Base-by-base conservation (phyloP, 2,329 filamentous ascomycete species). In the Huntiella abstrusa region DNA sequence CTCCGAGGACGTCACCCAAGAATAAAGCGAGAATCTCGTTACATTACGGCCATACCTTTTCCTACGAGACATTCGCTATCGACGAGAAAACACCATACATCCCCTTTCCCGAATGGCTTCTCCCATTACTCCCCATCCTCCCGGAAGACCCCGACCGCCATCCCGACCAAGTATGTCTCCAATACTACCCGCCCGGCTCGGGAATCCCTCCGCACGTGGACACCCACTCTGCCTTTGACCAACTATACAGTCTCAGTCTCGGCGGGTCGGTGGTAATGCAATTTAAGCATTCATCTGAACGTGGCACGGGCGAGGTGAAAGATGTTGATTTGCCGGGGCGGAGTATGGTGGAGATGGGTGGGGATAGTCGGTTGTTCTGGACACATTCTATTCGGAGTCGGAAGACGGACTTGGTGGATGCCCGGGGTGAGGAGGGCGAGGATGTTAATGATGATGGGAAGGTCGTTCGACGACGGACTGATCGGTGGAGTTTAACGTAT, bases 121-220 rank as follows among this genome's bases (percentile, higher is more conserved):
- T 56, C 3, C 66, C 68, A 1, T 57, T 73, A 1, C 59, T 73
- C 3, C 65, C 70, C 0, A 57, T 54, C 2, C 22, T 28, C 22
- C 22, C 22, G 6, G 57, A 61, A 0, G 15, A 17, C 37, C 68
- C 70, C 48, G 51, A 51, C 1, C 60, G 65, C 0, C 61, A 60
- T 0, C 70, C 70, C 0, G 70, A 74, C 44, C 73, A 76, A 54
- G 70, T 76, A 52, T 75, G 71, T 52, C 58, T 75, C 12, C 72
- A 76, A 57, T 67, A 74, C 54, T 77, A 77, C 54, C 68, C 73
- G 0, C 72, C 72, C 0, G 73, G 73, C 4, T 61, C 67, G 0
- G 73, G 73, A 1, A 77, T 77, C 52, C 73, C 73, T 7, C 73
- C 73, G 0, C 73, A 77, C 53, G 71, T 71, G 45, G 73, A 77